Conservation (phyloP, 768 basidiomycete species). For the Imleria badia region DNA sequence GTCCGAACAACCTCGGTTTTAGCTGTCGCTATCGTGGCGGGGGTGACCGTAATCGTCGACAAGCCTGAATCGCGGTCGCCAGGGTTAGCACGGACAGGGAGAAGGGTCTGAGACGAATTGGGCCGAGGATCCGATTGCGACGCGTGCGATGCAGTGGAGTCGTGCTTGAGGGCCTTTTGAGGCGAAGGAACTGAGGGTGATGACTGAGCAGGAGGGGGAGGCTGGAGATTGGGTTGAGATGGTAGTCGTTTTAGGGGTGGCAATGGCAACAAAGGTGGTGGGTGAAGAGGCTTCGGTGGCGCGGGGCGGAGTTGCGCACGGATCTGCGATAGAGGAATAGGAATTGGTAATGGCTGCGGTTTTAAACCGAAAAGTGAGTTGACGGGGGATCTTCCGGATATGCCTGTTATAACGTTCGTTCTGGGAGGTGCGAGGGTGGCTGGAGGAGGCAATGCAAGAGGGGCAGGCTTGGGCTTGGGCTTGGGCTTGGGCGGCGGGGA, state of each 20-base stretch:
- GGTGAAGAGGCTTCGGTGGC: conserved; percentile 21
- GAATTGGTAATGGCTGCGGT: conserved; percentile 27
- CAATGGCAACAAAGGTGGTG: conserved; percentile 22
- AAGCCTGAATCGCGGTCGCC: conserved; percentile 35
- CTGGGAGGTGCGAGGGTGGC: conserved; percentile 16
- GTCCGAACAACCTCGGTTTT: conserved; percentile 48
- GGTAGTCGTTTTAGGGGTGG: conserved; percentile 20
- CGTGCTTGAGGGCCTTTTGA: neutral
- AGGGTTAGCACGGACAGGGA: conserved; percentile 9
- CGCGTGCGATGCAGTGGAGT: neutral
- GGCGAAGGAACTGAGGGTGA: conserved; percentile 11
- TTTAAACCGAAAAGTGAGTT: conserved; percentile 23
- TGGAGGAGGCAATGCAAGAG: conserved; percentile 6
- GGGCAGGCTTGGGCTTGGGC: conserved; percentile 16
- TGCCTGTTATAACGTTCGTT: conserved; percentile 18
- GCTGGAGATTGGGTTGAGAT: conserved; percentile 17
- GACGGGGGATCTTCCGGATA: conserved; percentile 25
- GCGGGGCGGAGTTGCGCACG: conserved; percentile 30
- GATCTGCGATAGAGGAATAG: conserved; percentile 29
- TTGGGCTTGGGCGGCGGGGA: conserved; percentile 25
- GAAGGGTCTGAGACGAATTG: conserved; percentile 21
- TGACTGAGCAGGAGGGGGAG: neutral
- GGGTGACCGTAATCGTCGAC: conserved; percentile 44
- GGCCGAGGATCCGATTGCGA: conserved; percentile 10
- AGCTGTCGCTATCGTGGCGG: conserved; percentile 44